Evolutionary conservation across 139 green algal genomes (phyloP), one percentile per base, ranked within the genome.

Genomic region (Auxenochlorella protothecoides): DNA sequence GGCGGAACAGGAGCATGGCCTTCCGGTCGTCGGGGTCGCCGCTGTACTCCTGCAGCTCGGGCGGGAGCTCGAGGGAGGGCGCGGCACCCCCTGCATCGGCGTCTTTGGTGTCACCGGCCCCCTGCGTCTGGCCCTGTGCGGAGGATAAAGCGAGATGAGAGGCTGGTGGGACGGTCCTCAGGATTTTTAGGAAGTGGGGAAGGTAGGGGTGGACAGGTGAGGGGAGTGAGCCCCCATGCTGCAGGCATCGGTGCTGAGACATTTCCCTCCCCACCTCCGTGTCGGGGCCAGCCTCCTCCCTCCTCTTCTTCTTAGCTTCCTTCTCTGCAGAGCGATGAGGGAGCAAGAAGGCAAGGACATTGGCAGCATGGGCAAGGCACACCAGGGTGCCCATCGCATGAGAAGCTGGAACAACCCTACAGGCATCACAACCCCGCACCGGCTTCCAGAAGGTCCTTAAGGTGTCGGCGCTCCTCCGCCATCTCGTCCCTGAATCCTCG

Each of bases 21-120:
- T 85, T 84, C 15, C 76, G 75, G 69, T 88, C 74, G 55, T 66
- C 51, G 12, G 72, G 59, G 56, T 80, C 55, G 4, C 83, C 83
- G 7, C n/a, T 68, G 68, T 72, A 88, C 16, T 88, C 78, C 9
- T 66, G 56, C 59, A 88, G 65, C 5, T 84, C 82, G 13, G 78
- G 57, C 4, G 82, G 78, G 53, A 88, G 71, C 68, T 88, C 82
- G 66, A 79, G 87, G 15, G 62, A 65, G 4, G 81, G 81, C 74
- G 80, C 72, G 6, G 63, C 73, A 6, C 73, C 73, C 53, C 68
- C 53, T 59, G 15, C 71, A 65, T 78, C 11, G 10, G 52, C 54
- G 59, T 59, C 53, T 44, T 0, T 44, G 27, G 27, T 55, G 65
- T 10, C 12, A 12, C 10, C 52, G 11, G 52, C 52, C 65, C 11